These are phyloP conservation scores for Boletus speciosus DNA, from an alignment of 768 basidiomycete genomes.

Conservation along the genomic window DNA sequence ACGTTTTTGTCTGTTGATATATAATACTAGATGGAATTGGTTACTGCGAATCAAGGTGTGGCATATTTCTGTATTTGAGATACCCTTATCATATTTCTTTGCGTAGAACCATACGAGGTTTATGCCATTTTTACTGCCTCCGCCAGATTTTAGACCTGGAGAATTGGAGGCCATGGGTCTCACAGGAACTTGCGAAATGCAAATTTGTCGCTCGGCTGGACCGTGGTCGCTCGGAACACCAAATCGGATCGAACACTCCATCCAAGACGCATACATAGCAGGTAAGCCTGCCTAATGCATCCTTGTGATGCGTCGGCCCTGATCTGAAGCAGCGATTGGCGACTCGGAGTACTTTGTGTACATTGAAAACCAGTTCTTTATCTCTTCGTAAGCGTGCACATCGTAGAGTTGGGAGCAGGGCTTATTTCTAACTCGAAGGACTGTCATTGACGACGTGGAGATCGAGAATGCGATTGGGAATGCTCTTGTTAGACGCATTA, in stretches of 20 bases:
- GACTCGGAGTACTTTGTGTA: constrained; percentile 97
- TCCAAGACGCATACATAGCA: constrained; percentile 92
- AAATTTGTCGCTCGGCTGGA: constrained; percentile 92
- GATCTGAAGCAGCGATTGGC: constrained; percentile 64
- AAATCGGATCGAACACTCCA: constrained; percentile 81
- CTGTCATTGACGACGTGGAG: constrained; percentile 76
- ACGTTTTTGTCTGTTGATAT: constrained; percentile 3
- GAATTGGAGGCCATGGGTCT: constrained; percentile 79
- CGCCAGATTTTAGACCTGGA: constrained; percentile 82
- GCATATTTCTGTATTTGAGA: not conserved
- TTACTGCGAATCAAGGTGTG: constrained; percentile 86
- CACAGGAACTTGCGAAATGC: constrained; percentile 94
- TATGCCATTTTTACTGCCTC: constrained; percentile 93
- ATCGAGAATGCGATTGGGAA: constrained; percentile 95
- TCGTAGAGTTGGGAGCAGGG: not conserved
- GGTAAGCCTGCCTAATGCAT: constrained; percentile 40
- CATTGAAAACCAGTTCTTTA: constrained; percentile 94
- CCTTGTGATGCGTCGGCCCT: not conserved
- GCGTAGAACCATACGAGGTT: constrained; percentile 80
- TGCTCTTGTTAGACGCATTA: constrained; percentile 86
- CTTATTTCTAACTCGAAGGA: constrained; percentile 43
- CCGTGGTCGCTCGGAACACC: constrained; percentile 96
- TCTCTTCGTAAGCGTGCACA: constrained; percentile 63
- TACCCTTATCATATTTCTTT: not conserved
- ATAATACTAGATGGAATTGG: constrained; percentile 77